Evolutionary conservation across 176 grass and related monocot species (phyloP).

Genomic region (Juncus inflexus): DNA sequence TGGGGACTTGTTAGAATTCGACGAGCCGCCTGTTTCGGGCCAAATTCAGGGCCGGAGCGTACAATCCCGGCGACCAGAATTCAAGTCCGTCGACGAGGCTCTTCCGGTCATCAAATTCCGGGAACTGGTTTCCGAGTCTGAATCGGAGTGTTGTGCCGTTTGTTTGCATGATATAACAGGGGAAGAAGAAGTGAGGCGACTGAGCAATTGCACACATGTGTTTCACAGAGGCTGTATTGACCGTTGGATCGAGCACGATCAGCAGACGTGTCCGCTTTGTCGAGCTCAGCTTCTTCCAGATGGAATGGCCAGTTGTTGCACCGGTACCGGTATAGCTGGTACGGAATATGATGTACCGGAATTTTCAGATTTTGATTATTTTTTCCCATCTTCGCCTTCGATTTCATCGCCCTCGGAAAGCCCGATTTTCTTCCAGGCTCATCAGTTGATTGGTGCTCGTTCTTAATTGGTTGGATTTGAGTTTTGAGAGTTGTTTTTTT

Average conservation of each 20-base stretch:
- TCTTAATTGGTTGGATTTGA: not conserved
- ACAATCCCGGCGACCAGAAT: slow-evolving; percentile 39
- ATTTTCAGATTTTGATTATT: slow-evolving; percentile 20
- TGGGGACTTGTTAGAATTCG: slow-evolving; percentile 61
- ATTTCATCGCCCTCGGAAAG: slow-evolving; percentile 16
- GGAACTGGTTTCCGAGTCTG: slow-evolving; percentile 42
- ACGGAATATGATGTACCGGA: not conserved
- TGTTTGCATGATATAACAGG: slow-evolving; percentile 65
- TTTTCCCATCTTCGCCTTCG: slow-evolving; percentile 20
- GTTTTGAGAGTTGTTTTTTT: too few relatives aligned
- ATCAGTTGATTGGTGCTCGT: slow-evolving; percentile 10
- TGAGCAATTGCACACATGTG: slow-evolving; percentile 71
- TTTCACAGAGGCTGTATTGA: slow-evolving; percentile 90
- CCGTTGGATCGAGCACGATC: slow-evolving; percentile 66
- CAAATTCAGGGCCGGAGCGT: not conserved
- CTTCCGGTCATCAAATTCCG: slow-evolving; percentile 66
- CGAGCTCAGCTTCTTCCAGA: slow-evolving; percentile 60
- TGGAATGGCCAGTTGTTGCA: not conserved
- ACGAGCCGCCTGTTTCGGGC: slow-evolving; percentile 6
- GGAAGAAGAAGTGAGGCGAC: slow-evolving; percentile 63
- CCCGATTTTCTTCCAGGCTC: slow-evolving; percentile 20
- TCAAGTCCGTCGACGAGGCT: slow-evolving; percentile 46
- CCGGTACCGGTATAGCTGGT: not conserved
- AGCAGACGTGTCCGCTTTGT: slow-evolving; percentile 74
- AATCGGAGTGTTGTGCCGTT: slow-evolving; percentile 43